A percentile compares a stretch with the other conserved stretches of the same genome.
Conservation (phyloP, 495 filamentous ascomycete genomes). For the Poronia punctata region DNA sequence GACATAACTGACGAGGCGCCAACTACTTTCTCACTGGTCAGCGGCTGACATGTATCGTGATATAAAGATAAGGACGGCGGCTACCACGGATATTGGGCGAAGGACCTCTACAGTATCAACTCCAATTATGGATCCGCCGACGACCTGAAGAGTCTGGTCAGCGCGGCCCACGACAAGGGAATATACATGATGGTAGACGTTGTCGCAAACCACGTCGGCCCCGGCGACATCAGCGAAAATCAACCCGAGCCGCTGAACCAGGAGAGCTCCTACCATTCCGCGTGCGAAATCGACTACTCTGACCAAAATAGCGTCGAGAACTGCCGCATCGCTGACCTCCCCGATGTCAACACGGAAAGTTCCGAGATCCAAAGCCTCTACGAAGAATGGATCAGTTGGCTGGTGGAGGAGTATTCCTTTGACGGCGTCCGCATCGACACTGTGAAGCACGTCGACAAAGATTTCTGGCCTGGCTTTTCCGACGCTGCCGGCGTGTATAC, state of each 20-base stretch:
- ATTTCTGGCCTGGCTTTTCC: constrained; percentile 61
- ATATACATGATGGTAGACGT: constrained; percentile 71
- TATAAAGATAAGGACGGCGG: constrained; percentile 27
- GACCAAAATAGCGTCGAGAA: constrained; percentile 41
- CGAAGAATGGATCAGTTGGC: constrained; percentile 56
- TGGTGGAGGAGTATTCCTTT: constrained; percentile 65
- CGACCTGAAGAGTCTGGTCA: constrained; percentile 50
- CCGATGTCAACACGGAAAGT: constrained; percentile 63
- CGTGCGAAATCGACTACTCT: constrained; percentile 61
- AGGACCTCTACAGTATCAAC: constrained; percentile 59
- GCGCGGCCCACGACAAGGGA: constrained; percentile 37
- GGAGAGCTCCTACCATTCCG: constrained; percentile 56
- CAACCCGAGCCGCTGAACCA: constrained; percentile 13
- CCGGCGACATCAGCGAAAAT: constrained; percentile 5
- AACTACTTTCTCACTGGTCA: no score
- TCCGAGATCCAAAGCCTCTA: constrained; percentile 49
- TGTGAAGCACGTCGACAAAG: constrained; percentile 61
- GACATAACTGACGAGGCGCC: no score
- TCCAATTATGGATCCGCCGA: constrained; percentile 57
- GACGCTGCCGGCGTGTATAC: constrained; percentile 63
- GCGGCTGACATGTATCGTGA: no score
- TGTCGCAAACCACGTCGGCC: constrained; percentile 71
- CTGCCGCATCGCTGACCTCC: constrained; percentile 65
- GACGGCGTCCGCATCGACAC: constrained; percentile 77
- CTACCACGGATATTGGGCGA: constrained; percentile 75